Percentiles rank a stretch among this genome's conserved stretches.
phyloP scores from a whole-genome alignment of 768 basidiomycete species.

The Rubroboletus satanas region DNA sequence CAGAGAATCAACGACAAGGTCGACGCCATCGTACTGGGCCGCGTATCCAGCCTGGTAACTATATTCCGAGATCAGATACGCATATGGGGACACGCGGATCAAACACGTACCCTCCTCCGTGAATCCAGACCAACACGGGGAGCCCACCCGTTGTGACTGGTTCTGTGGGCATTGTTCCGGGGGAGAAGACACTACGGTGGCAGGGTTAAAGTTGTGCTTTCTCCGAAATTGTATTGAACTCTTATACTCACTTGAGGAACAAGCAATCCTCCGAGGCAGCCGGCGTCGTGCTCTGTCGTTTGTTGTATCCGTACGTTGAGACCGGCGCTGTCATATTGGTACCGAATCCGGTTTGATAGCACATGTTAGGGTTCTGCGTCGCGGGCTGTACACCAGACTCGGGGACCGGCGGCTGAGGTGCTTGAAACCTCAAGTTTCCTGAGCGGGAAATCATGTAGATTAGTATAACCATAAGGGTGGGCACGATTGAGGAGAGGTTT shows the following conservation, averaged over 20 bases:
- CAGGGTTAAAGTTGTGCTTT: not conserved
- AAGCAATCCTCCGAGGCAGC: constrained; percentile 33
- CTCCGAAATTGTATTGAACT: too few relatives aligned
- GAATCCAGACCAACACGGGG: constrained; percentile 36
- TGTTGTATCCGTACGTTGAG: not conserved
- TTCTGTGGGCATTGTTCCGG: constrained; percentile 3
- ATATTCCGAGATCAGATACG: not conserved
- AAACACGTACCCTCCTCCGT: constrained; percentile 32
- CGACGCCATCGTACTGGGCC: constrained; percentile 12
- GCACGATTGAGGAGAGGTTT: not conserved
- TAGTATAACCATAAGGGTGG: not conserved
- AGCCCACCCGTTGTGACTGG: constrained; percentile 4
- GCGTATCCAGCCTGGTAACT: constrained; percentile 27
- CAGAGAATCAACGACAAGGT: constrained; percentile 25
- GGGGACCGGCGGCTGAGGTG: constrained; percentile 23
- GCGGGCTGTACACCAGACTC: constrained; percentile 25
- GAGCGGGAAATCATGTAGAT: not conserved
- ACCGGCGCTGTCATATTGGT: constrained; percentile 3
- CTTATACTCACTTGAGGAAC: constrained; percentile 16
- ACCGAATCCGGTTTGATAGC: constrained; percentile 19
- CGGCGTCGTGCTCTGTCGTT: constrained; percentile 7
- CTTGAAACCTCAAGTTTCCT: constrained; percentile 28
- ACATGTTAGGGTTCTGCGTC: constrained; percentile 22
- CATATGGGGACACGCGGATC: not conserved
- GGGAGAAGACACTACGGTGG: constrained; percentile 8